A percentile compares a stretch with the other conserved stretches of the same genome.
These are phyloP conservation scores for Tetrapisispora taiwanensis DNA, from an alignment of 805 yeast genomes.

Conservation along the genomic window DNA sequence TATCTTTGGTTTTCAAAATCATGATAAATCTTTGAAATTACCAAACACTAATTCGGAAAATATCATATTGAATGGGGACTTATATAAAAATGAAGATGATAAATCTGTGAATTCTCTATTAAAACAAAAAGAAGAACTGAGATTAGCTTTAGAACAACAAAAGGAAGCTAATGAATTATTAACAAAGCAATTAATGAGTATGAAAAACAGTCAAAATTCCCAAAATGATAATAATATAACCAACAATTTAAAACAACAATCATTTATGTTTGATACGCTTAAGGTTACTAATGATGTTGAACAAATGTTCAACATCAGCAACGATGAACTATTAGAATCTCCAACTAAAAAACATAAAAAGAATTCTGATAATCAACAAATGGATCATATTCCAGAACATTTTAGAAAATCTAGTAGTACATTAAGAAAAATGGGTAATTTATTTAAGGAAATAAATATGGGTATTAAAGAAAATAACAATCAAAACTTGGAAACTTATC, in stretches of 20 bases:
- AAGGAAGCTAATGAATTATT: constrained; percentile 23
- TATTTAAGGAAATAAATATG: constrained; percentile 1
- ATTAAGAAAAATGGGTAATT: constrained; percentile 3
- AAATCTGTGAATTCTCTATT: constrained; percentile 3
- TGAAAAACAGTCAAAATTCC: constrained; percentile 20
- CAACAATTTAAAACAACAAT: constrained; percentile 12
- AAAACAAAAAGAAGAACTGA: constrained; percentile 25
- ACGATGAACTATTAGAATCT: constrained; percentile 1
- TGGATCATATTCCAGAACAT: not conserved
- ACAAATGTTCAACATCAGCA: not conserved
- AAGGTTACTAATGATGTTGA: not conserved
- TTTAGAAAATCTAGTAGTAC: constrained; percentile 3
- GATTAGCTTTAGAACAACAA: constrained; percentile 25
- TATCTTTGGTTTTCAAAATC: constrained; percentile 63
- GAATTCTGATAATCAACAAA: not conserved
- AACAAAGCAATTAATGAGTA: constrained; percentile 21
- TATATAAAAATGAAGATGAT: not conserved
- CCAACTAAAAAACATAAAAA: constrained; percentile 2
- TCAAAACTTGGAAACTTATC: not conserved
- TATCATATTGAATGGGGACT: not conserved
- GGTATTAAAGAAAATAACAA: not conserved
- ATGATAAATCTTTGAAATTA: constrained; percentile 40
- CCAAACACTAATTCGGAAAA: not conserved
- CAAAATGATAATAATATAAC: no score
- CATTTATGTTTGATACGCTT: not conserved